These are phyloP conservation scores for Verticillium albo-atrum DNA, from an alignment of 2,329 filamentous ascomycete genomes.

Conservation along the genomic window DNA sequence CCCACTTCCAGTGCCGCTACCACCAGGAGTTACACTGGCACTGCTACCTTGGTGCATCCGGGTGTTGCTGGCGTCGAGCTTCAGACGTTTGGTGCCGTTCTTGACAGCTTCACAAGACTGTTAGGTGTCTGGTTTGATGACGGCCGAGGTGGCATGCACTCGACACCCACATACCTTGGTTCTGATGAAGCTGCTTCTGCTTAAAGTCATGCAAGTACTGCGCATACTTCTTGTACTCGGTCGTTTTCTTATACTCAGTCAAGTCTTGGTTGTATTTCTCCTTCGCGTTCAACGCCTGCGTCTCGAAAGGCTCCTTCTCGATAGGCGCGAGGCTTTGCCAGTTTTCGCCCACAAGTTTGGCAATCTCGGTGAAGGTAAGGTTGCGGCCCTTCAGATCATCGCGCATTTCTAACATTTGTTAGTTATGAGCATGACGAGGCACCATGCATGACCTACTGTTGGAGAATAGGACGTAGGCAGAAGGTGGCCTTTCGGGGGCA, in stretches of 20 bases:
- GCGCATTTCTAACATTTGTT: conserved; percentile 56
- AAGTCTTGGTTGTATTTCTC: conserved; percentile 73
- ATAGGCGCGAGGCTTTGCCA: conserved; percentile 68
- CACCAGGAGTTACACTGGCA: conserved; percentile 33
- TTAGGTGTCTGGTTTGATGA: conserved; percentile 4
- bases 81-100: conserved; percentile 45
- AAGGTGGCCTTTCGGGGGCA: conserved; percentile 74
- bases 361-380: conserved; percentile 77
- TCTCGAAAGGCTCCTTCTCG: conserved; percentile 70
- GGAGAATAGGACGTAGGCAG: conserved; percentile 81
- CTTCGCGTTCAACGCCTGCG: conserved; percentile 67
- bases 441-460: conserved; percentile 56
- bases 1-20: conserved; percentile 37
- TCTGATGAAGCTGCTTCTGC: conserved; percentile 58
- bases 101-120: conserved; percentile 27
- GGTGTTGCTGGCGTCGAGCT: conserved; percentile 32
- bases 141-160: neutral
- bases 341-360: conserved; percentile 75
- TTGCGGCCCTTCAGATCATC: conserved; percentile 73
- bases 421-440: neutral
- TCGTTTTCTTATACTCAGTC: conserved; percentile 72
- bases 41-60: conserved; percentile 33
- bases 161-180: conserved; percentile 42
- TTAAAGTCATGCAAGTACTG: conserved; percentile 76
- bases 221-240: conserved; percentile 62